Conservation (phyloP, 352 stramenopile species). For the Phytophthora kernoviae region DNA sequence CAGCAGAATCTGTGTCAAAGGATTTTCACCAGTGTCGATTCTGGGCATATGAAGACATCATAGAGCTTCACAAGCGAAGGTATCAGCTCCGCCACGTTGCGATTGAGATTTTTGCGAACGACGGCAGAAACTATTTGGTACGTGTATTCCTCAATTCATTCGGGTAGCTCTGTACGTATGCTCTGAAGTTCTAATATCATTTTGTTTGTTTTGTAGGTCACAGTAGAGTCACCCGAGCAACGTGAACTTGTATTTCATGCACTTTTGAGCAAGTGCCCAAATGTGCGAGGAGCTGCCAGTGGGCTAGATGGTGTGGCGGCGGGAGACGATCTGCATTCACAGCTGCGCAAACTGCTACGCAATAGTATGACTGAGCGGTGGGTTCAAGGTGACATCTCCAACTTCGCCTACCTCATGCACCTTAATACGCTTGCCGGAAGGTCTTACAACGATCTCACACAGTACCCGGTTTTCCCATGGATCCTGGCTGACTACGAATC, state of each 20-base stretch:
- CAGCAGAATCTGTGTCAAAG: slow-evolving; percentile 32
- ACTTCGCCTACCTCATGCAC: slow-evolving; percentile 97
- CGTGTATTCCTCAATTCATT: slow-evolving; percentile 9
- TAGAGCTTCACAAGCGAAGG: slow-evolving; percentile 76
- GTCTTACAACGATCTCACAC: slow-evolving; percentile 98
- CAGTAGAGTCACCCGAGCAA: slow-evolving; percentile 64
- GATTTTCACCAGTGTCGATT: slow-evolving; percentile 70
- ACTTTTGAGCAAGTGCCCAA: slow-evolving; percentile 70
- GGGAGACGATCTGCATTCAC: slow-evolving; percentile 65
- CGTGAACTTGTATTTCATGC: slow-evolving; percentile 79
- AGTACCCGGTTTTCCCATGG: slow-evolving; percentile 99
- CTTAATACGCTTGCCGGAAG: slow-evolving; percentile 96
- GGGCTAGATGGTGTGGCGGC: slow-evolving; percentile 58
- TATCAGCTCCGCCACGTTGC: slow-evolving; percentile 79
- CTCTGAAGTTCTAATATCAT: neutral
- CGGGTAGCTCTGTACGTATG: neutral
- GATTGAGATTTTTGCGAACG: slow-evolving; percentile 75
- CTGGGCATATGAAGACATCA: slow-evolving; percentile 76
- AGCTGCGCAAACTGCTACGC: slow-evolving; percentile 66
- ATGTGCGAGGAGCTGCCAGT: slow-evolving; percentile 67
- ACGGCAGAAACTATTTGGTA: slow-evolving; percentile 81
- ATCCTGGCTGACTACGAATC: slow-evolving; percentile 96
- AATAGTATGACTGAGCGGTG: slow-evolving; percentile 84
- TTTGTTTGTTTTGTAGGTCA: slow-evolving; percentile 43
- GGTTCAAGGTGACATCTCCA: slow-evolving; percentile 72